phyloP scores from a whole-genome alignment of 2,329 filamentous ascomycete species.

The Trichoderma brevicompactum region DNA sequence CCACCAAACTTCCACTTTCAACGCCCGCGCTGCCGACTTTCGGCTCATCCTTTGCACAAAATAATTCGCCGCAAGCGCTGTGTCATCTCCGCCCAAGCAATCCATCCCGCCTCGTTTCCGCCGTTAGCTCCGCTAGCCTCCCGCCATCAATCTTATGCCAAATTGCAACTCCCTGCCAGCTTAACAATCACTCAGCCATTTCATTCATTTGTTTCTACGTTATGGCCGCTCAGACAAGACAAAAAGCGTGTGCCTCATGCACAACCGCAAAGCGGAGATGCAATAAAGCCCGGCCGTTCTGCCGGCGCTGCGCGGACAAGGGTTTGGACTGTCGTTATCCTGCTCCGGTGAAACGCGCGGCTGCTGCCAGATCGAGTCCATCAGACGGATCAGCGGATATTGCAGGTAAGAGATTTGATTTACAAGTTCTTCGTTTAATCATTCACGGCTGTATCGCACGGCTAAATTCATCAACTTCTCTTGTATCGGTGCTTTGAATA shows the following conservation, averaged over 20 bases:
- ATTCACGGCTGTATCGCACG: not conserved
- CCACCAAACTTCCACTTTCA: not conserved
- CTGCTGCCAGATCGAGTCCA: not conserved
- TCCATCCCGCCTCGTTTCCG: not conserved
- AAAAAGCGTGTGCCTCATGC: not conserved
- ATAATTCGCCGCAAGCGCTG: not conserved
- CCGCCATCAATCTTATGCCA: not conserved
- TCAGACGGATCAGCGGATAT: not conserved
- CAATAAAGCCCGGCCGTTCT: not conserved
- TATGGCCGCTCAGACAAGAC: not conserved
- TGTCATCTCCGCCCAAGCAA: not conserved
- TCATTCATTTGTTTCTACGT: not conserved
- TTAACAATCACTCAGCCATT: not conserved
- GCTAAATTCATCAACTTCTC: too few relatives aligned
- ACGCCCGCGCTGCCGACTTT: not conserved
- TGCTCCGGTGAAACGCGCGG: not conserved
- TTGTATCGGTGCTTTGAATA: too few relatives aligned
- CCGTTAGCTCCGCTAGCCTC: slow-evolving; percentile 1
- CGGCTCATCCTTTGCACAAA: not conserved
- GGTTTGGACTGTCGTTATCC: not conserved
- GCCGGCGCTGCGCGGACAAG: not conserved
- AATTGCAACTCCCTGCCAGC: not conserved
- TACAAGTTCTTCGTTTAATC: not conserved
- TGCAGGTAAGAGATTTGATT: not conserved
- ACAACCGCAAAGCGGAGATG: not conserved